Base-by-base conservation (phyloP, 106 monocot genomes). In the Posidonia australis region DNA sequence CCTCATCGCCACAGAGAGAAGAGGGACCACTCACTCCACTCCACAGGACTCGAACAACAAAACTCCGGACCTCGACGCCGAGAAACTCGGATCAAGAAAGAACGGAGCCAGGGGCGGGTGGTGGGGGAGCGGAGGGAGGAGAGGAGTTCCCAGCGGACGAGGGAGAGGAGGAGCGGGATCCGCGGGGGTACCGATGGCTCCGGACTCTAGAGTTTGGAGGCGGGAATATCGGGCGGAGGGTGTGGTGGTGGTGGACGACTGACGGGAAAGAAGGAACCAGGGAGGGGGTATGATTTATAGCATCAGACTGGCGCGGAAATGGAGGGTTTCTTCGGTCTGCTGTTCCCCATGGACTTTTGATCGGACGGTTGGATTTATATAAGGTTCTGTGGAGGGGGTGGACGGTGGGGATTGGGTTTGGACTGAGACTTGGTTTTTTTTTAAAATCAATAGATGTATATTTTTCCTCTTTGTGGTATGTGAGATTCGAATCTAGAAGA, bases 1-100 rank as follows among this genome's bases (percentile, higher is more conserved):
- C 67, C 66, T 66, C 66, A 66, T 66, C 30, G 49, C 20, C n/a
- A 46, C 24, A 14, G 46, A 47, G 20, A n/a, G 46, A 2, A 43
- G 61, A 12, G 5, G 16, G 58, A 58, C 12, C 52, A 10, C 12
- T 22, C 23, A 54, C 4, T 22, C 24, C 23, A 12, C 58, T 13
- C 14, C 23, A 58, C 24, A 0, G 5, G 28, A 6, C 13, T 28
- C 14, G 13, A 57, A 58, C 58, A 26, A 26, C 58, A 12, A 29
- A 58, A 42, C 18, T 19, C n/a, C n/a, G 30, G 41, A 7, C 20
- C n/a, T 11, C 42, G 42, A 44, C 43, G 42, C 27, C 58, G 27
- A 27, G 53, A 20, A 24, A 54, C 14, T 0, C 2, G 0, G 14
- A 58, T 16, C 13, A 5, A 14, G 25, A 58, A 58, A 58, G 58